Evolutionary conservation across 176 grass and related monocot species (phyloP).

Genomic region (Triticum aestivum): DNA sequence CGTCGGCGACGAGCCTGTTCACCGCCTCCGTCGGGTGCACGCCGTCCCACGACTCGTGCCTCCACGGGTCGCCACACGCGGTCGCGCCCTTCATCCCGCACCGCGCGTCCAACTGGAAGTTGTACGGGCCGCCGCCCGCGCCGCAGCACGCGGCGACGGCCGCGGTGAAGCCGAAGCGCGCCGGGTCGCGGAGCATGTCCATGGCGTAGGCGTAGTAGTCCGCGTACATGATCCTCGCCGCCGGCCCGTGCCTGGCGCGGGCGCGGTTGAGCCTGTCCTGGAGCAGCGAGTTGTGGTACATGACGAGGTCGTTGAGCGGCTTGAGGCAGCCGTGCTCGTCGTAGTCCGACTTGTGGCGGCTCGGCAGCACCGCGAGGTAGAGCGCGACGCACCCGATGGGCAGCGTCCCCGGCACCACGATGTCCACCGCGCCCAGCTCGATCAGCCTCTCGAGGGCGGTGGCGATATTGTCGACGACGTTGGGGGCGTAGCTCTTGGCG

Average conservation of each 20-base stretch:
- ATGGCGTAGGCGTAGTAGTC: constrained; percentile 41
- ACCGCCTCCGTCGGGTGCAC: constrained; percentile 35
- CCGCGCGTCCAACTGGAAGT: constrained; percentile 28
- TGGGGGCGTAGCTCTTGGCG: constrained; percentile 32
- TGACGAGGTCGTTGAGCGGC: constrained; percentile 24
- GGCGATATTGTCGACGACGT: constrained; percentile 28
- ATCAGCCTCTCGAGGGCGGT: constrained; percentile 50
- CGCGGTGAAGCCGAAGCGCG: constrained; percentile 17
- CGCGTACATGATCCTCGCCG: constrained; percentile 53
- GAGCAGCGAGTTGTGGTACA: constrained; percentile 43
- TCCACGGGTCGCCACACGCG: constrained; percentile 15
- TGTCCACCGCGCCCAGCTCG: constrained; percentile 36
- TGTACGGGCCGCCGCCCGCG: constrained; percentile 9
- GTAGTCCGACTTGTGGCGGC: constrained; percentile 24
- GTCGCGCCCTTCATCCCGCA: constrained; percentile 39
- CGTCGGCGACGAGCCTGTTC: constrained; percentile 8
- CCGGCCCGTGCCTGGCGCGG: not conserved
- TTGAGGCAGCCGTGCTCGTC: constrained; percentile 36
- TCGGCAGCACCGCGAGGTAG: constrained; percentile 33
- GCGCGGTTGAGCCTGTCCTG: not conserved
- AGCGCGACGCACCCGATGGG: constrained; percentile 46
- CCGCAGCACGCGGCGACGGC: constrained; percentile 30
- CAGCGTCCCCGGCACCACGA: constrained; percentile 46
- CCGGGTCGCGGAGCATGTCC: constrained; percentile 32
- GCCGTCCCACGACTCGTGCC: constrained; percentile 35